A percentile compares a stretch with the other conserved stretches of the same genome.
Conservation (phyloP, 2,329 filamentous ascomycete genomes). For the Aspergillus calidoustus region DNA sequence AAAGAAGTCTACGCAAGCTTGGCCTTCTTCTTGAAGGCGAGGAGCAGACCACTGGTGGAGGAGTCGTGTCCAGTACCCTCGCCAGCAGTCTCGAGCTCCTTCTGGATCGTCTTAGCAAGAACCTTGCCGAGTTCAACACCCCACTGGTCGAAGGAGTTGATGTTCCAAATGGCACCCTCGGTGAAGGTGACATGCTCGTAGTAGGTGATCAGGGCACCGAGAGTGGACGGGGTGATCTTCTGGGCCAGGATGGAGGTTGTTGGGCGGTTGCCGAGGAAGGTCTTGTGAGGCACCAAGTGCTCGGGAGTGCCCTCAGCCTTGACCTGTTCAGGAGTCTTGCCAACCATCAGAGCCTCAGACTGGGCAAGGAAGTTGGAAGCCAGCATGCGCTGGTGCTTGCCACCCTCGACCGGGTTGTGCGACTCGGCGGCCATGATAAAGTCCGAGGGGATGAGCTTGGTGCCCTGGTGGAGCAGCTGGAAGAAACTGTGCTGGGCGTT, state of each 20-base stretch:
- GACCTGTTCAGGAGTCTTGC: constrained; percentile 54
- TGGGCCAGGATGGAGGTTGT: constrained; percentile 94
- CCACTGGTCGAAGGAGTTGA: constrained; percentile 99
- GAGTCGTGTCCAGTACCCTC: constrained; percentile 77
- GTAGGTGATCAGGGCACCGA: constrained; percentile 95
- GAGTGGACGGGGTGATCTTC: constrained; percentile 89
- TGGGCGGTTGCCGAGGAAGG: constrained; percentile 95
- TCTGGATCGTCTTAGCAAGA: constrained; percentile 87
- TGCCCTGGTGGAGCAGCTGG: constrained; percentile 98
- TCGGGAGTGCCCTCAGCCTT: constrained; percentile 54
- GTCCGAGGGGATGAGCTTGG: constrained; percentile 97
- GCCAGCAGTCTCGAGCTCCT: constrained; percentile 77
- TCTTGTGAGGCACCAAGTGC: constrained; percentile 89
- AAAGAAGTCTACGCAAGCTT: constrained; percentile 42
- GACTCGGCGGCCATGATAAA: constrained; percentile 96
- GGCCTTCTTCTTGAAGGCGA: constrained; percentile 84
- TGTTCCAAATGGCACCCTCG: constrained; percentile 97
- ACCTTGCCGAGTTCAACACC: constrained; percentile 98
- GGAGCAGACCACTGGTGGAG: constrained; percentile 86
- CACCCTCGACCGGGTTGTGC: constrained; percentile 91
- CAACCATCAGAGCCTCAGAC: constrained; percentile 59
- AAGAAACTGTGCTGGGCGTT: constrained; percentile 99
- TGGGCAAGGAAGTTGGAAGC: constrained; percentile 57
- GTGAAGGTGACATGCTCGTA: constrained; percentile 99
- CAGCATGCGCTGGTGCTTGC: constrained; percentile 81